Evolutionary conservation across 1,284 basidiomycete species (phyloP).

Genomic region (Austroboletus niveus): DNA sequence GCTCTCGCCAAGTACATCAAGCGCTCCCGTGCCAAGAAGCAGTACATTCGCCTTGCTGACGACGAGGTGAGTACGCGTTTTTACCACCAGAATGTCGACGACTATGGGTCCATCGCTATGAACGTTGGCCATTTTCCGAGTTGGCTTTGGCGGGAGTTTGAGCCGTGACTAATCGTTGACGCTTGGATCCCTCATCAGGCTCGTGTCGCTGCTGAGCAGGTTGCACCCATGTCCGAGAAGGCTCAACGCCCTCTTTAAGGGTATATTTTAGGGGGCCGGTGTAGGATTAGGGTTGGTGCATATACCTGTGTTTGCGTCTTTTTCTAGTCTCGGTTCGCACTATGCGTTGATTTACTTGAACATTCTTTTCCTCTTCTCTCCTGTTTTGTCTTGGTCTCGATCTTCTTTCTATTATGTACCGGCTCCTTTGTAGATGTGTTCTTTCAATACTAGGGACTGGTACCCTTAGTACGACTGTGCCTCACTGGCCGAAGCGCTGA

Average conservation of each 20-base stretch:
- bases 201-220: slow-evolving; percentile 15
- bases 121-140: slow-evolving; percentile 2
- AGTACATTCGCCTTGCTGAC: slow-evolving; percentile 52
- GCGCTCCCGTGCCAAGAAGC: slow-evolving; percentile 44
- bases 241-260: slow-evolving; percentile 25
- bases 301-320: slow-evolving; percentile 5
- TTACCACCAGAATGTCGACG: background rate
- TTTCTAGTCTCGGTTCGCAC: slow-evolving; percentile 9
- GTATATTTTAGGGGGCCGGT: background rate
- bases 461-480: slow-evolving; percentile 8
- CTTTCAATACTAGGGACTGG: slow-evolving; percentile 22
- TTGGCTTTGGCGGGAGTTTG: slow-evolving; percentile 2
- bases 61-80: slow-evolving; percentile 52
- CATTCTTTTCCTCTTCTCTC: slow-evolving; percentile 4
- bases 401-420: slow-evolving; percentile 10
- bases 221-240: slow-evolving; percentile 31
- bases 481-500: too few species aligned
- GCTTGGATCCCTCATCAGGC: slow-evolving; percentile 14
- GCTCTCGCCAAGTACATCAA: slow-evolving; percentile 40
- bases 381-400: slow-evolving; percentile 2
- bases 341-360: slow-evolving; percentile 27
- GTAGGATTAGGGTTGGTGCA: slow-evolving; percentile 2
- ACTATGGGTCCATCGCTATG: slow-evolving; percentile 13
- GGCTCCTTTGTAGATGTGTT: slow-evolving; percentile 18
- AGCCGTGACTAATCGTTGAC: slow-evolving; percentile 10